These are phyloP conservation scores for Suillus variegatus DNA, from an alignment of 768 basidiomycete species.

Conservation along the genomic window DNA sequence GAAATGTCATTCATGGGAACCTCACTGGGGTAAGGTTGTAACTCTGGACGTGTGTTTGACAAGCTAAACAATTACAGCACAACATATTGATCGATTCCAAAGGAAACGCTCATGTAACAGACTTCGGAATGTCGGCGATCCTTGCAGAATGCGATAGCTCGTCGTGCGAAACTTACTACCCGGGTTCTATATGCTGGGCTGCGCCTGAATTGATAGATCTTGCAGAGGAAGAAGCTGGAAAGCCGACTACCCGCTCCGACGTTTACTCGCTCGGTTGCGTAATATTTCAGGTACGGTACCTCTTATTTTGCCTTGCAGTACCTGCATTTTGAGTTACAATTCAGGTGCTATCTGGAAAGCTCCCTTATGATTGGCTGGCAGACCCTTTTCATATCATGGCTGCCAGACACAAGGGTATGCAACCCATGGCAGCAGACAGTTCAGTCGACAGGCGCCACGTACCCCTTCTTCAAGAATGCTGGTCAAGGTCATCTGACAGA, in stretches of 20 bases:
- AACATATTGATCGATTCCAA: conserved; percentile 10
- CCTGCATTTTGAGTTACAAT: neutral
- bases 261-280: conserved; percentile 12
- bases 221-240: neutral
- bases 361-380: conserved; percentile 11
- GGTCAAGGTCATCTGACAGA: neutral
- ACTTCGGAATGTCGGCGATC: conserved; percentile 9
- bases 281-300: conserved; percentile 8
- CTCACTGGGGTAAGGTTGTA: conserved; percentile 6
- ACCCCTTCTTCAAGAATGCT: conserved; percentile 3
- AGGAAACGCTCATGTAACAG: conserved; percentile 1
- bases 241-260: conserved; percentile 4
- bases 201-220: conserved; percentile 11
- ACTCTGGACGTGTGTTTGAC: neutral
- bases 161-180: neutral
- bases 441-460: neutral
- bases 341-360: conserved; percentile 9
- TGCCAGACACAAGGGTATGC: conserved; percentile 1
- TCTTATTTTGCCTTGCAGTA: neutral
- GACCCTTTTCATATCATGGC: conserved; percentile 3
- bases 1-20: conserved; percentile 10
- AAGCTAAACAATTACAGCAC: conserved; percentile 6
- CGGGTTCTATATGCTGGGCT: conserved; percentile 12
- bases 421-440: neutral
- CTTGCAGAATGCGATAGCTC: conserved; percentile 5